phyloP scores from a whole-genome alignment of 2,329 filamentous ascomycete genomes.

The Ophiostoma pallidulum region DNA sequence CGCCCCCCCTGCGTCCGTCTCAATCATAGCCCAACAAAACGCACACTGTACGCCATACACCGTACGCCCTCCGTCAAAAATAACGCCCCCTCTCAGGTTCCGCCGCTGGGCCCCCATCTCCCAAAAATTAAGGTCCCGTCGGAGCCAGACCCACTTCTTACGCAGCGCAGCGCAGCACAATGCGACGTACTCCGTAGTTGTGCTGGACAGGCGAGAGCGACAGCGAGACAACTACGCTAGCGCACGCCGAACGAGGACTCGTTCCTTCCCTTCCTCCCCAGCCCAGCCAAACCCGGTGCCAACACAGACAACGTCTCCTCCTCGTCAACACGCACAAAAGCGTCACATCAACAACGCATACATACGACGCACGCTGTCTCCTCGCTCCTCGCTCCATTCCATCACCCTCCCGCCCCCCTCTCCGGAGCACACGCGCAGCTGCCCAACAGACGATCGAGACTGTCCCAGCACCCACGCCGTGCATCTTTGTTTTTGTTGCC shows the following conservation, averaged over 20 bases:
- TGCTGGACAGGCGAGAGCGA: no score
- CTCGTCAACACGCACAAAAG: constrained; percentile 11
- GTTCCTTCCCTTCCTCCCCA: constrained; percentile 5
- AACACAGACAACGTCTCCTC: constrained; percentile 8
- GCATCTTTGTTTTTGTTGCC: no score
- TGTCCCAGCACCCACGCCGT: background rate
- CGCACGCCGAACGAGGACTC: background rate
- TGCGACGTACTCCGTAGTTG: no score
- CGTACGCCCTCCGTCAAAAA: background rate
- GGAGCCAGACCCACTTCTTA: constrained; percentile 4
- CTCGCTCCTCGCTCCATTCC: background rate
- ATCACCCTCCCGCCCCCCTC: background rate
- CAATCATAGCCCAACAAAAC: no score
- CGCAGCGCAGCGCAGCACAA: background rate
- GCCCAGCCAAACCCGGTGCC: constrained; percentile 1
- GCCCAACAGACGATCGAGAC: constrained; percentile 2
- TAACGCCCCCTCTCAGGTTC: constrained; percentile 11
- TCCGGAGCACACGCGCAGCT: background rate
- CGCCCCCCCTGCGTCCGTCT: no score
- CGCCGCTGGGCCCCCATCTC: background rate
- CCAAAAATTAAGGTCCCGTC: constrained; percentile 14
- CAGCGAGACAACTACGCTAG: constrained; percentile 5
- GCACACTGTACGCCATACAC: constrained; percentile 3
- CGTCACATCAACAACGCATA: constrained; percentile 16
- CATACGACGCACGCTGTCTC: background rate